Conservation (phyloP, 164 flowering plant genomes). For the Nymphaea colorata region DNA sequence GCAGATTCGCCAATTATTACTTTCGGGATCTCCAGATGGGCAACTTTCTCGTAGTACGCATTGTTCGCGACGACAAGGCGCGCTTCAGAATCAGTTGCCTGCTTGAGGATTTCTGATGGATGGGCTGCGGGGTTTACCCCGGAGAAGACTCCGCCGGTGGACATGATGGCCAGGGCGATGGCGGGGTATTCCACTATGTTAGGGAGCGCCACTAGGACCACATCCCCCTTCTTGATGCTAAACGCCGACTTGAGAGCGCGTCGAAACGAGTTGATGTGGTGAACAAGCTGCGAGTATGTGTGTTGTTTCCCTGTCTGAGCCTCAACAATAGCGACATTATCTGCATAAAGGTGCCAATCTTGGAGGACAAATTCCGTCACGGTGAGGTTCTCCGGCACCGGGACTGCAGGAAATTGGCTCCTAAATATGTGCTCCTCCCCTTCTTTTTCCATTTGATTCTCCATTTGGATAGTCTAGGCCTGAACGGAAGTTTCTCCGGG, state of each 20-base stretch:
- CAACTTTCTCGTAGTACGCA: slow-evolving; percentile 59
- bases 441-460: neutral
- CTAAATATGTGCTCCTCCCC: slow-evolving; percentile 54
- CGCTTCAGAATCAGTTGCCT: slow-evolving; percentile 67
- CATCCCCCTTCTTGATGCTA: slow-evolving; percentile 64
- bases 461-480: neutral
- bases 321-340: slow-evolving; percentile 85
- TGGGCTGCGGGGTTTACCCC: slow-evolving; percentile 76
- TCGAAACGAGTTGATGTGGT: slow-evolving; percentile 53
- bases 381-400: slow-evolving; percentile 61
- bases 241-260: slow-evolving; percentile 60
- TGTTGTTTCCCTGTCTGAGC: slow-evolving; percentile 46
- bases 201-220: slow-evolving; percentile 79
- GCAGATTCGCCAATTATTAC: slow-evolving; percentile 41
- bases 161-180: slow-evolving; percentile 83
- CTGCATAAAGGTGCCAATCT: slow-evolving; percentile 43
- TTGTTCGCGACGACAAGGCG: slow-evolving; percentile 56
- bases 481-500: neutral
- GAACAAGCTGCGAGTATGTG: slow-evolving; percentile 50
- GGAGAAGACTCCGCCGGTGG: slow-evolving; percentile 87
- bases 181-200: slow-evolving; percentile 75
- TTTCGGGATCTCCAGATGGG: slow-evolving; percentile 37
- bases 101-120: slow-evolving; percentile 69
- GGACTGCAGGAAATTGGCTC: slow-evolving; percentile 48
- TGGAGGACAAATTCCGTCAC: slow-evolving; percentile 82